phyloP scores from a whole-genome alignment of 2,329 filamentous ascomycete genomes.

The Colletotrichum navitas region DNA sequence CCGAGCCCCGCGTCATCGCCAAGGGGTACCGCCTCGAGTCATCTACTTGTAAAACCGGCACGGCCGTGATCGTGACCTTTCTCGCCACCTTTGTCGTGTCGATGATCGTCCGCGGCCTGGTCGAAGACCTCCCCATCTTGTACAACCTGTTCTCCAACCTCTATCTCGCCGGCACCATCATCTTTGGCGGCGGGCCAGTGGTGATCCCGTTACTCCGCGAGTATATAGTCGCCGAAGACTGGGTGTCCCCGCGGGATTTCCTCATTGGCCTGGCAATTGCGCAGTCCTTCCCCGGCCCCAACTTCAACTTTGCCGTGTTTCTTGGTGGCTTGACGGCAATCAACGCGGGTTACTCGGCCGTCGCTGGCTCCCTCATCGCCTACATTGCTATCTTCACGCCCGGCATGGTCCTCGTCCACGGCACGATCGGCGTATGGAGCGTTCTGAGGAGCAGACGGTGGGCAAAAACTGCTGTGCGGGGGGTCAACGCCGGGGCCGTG shows the following conservation, averaged over 20 bases:
- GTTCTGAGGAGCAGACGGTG: slow-evolving; percentile 56
- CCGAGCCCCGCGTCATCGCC: slow-evolving; percentile 48
- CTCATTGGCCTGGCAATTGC: slow-evolving; percentile 76
- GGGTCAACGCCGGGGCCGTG: slow-evolving; percentile 68
- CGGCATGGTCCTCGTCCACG: slow-evolving; percentile 58
- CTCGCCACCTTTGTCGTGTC: slow-evolving; percentile 65
- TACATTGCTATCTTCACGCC: slow-evolving; percentile 63
- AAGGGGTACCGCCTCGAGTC: slow-evolving; percentile 48
- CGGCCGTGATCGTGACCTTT: slow-evolving; percentile 57
- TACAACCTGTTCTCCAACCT: slow-evolving; percentile 75
- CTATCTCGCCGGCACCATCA: slow-evolving; percentile 75
- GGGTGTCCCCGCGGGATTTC: slow-evolving; percentile 75
- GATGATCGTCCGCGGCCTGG: slow-evolving; percentile 60
- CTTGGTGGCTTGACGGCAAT: slow-evolving; percentile 63
- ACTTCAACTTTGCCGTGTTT: slow-evolving; percentile 66
- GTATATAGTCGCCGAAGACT: slow-evolving; percentile 71
- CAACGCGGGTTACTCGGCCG: slow-evolving; percentile 51
- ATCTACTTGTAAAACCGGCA: slow-evolving; percentile 55
- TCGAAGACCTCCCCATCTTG: slow-evolving; percentile 54
- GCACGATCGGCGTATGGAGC: slow-evolving; percentile 64
- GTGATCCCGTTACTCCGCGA: slow-evolving; percentile 69
- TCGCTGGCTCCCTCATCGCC: slow-evolving; percentile 61
- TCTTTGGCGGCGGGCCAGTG: slow-evolving; percentile 69
- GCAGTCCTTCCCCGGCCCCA: slow-evolving; percentile 69
- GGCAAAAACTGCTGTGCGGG: slow-evolving; percentile 60